Evolutionary conservation across 257 asterid species (phyloP), one percentile per base, ranked within the genome.

Genomic region (Rhazya stricta): DNA sequence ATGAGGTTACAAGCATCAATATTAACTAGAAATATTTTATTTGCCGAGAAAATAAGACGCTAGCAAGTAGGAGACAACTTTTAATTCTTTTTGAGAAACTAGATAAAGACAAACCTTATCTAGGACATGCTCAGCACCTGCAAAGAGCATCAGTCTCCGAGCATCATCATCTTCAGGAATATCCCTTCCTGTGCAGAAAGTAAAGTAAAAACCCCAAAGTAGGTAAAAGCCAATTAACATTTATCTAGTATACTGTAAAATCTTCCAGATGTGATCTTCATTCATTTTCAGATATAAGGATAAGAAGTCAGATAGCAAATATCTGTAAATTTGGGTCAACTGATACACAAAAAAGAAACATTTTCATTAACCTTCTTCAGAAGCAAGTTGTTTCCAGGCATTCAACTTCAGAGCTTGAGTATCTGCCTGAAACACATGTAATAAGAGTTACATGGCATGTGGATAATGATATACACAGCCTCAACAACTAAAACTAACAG

Each of bases 381-480:
- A 79, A 30, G 99, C 97, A 80, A 95, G 96, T 82, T 92, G 93
- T 75, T 82, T 86, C 99, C 97, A 95, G 34, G 97, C 94, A 77
- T 84, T 84, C 89, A 89, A 84, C 88, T 84, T 95, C 76, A 95
- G 72, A 74, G 87, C 78, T 76, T 88, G 87, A 67, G 96, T 85
- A 81, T 91, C 96, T 41, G 91, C 96, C 97, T 92, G 93, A 76
- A 82, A 37, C 53, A 74, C 76, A 74, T 50, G 78, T 27, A 21
- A 46, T 21, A 63, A 63, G 69, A 74, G 51, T 61, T 41, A 65
- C 45, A 80, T n/a, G 15, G 36, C 74, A 70, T 65, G 72, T 51
- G 71, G 29, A 66, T 46, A 69, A 73, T 57, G 62, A 75, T 32
- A 36, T 41, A 77, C 53, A 37, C 51, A 67, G 29, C 48, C 45